phyloP scores from a whole-genome alignment of 306 rosid species.

The Corylus avellana region DNA sequence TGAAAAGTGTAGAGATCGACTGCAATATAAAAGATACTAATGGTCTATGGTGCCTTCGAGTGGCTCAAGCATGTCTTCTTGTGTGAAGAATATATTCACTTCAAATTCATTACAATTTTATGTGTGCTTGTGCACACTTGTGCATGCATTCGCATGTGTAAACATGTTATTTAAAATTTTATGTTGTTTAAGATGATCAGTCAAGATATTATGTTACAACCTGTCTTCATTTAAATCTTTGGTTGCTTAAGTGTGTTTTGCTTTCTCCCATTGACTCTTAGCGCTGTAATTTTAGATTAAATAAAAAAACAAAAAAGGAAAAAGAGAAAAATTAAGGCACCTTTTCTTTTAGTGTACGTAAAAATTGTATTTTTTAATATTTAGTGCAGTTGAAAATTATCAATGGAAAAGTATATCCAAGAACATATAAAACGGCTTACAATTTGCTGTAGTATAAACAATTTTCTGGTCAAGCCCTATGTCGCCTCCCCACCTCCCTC shows the following conservation, averaged over 20 bases:
- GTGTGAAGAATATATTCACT: neutral
- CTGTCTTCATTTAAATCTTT: neutral
- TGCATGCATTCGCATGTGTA: neutral
- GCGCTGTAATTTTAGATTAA: too few relatives aligned
- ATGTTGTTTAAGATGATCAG: neutral
- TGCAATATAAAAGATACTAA: neutral
- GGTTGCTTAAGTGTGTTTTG: neutral
- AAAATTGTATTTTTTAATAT: too few relatives aligned
- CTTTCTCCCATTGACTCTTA: neutral
- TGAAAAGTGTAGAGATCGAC: neutral
- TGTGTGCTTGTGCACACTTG: neutral
- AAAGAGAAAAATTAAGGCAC: too few relatives aligned
- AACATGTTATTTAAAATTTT: neutral
- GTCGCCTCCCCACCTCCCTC: neutral
- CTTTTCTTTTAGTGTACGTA: too few relatives aligned
- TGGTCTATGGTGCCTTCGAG: too few relatives aligned
- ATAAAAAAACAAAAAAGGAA: too few relatives aligned
- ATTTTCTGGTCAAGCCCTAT: too few relatives aligned
- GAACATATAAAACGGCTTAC: neutral
- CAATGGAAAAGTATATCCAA: neutral
- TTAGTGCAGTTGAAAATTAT: neutral
- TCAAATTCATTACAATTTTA: neutral
- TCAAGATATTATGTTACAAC: neutral
- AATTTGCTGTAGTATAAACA: neutral
- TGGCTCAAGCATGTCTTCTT: too few relatives aligned